phyloP scores from a whole-genome alignment of 495 filamentous ascomycete genomes.

The Penicillium turbatum region DNA sequence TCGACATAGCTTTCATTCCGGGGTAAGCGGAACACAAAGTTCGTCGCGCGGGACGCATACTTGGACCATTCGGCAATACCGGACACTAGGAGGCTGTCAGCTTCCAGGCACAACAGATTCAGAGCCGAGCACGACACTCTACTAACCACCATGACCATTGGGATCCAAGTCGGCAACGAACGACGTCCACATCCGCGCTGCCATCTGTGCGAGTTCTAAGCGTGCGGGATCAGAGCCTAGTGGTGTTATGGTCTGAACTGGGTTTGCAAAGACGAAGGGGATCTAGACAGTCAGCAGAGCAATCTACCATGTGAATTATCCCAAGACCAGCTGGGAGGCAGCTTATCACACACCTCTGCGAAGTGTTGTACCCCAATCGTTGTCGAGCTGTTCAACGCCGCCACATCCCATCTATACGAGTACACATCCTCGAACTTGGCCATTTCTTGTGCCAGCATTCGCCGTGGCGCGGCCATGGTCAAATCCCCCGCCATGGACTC shows the following conservation, averaged over 20 bases:
- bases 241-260: conserved; percentile 34
- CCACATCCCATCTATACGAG: conserved; percentile 52
- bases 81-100: conserved; percentile 14
- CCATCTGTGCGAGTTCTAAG: conserved; percentile 34
- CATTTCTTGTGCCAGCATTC: conserved; percentile 49
- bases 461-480: conserved; percentile 51
- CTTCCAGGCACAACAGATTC: not conserved
- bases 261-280: conserved; percentile 49
- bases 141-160: conserved; percentile 36
- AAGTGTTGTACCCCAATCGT: conserved; percentile 36
- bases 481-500: conserved; percentile 52
- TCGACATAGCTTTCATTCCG: conserved; percentile 31
- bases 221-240: conserved; percentile 31
- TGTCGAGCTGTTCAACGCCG: conserved; percentile 27
- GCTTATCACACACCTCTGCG: conserved; percentile 24
- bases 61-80: conserved; percentile 27
- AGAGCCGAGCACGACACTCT: not conserved
- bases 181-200: conserved; percentile 51
- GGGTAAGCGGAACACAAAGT: conserved; percentile 36
- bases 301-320: too few relatives aligned
- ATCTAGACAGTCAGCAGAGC: conserved; percentile 23
- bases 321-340: not conserved
- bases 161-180: conserved; percentile 51
- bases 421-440: conserved; percentile 42
- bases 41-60: conserved; percentile 19